These are phyloP conservation scores for Pugionium dolabratum DNA, from an alignment of 345 rosid species.

Conservation along the genomic window DNA sequence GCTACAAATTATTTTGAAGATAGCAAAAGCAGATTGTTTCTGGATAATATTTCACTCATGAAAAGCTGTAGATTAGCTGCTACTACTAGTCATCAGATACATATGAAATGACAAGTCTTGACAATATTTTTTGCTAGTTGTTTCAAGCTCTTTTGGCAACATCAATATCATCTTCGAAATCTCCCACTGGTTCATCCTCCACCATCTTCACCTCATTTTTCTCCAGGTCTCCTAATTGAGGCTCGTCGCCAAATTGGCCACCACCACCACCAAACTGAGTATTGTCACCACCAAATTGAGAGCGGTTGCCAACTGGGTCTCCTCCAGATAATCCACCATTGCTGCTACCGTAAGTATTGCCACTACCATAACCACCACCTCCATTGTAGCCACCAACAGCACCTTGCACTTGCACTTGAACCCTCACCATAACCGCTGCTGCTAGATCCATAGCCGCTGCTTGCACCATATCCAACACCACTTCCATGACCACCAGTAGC, in stretches of 20 bases:
- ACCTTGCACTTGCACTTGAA: slow-evolving; percentile 33
- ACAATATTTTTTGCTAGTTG: not conserved
- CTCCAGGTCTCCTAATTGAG: slow-evolving; percentile 40
- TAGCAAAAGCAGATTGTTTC: slow-evolving; percentile 25
- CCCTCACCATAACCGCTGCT: slow-evolving; percentile 36
- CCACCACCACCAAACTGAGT: slow-evolving; percentile 29
- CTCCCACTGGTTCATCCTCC: slow-evolving; percentile 38
- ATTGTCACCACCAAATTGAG: slow-evolving; percentile 40
- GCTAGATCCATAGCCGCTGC: slow-evolving; percentile 37
- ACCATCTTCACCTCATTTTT: slow-evolving; percentile 20
- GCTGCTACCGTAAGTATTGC: slow-evolving; percentile 29
- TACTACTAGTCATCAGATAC: slow-evolving; percentile 1
- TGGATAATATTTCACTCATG: not conserved
- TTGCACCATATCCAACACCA: slow-evolving; percentile 35
- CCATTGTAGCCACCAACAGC: slow-evolving; percentile 44
- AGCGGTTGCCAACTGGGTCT: slow-evolving; percentile 21
- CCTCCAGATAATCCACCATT: slow-evolving; percentile 35
- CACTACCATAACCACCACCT: slow-evolving; percentile 35
- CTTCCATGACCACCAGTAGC: slow-evolving; percentile 24
- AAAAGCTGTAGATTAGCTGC: not conserved
- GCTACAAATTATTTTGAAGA: slow-evolving; percentile 32
- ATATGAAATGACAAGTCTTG: slow-evolving; percentile 23
- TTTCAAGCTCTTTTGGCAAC: slow-evolving; percentile 75
- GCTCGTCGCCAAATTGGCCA: slow-evolving; percentile 23
- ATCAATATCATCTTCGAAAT: slow-evolving; percentile 44